A percentile compares a stretch with the other conserved stretches of the same genome.
phyloP scores from a whole-genome alignment of 2,329 filamentous ascomycete genomes.

The Grosmannia huntii region DNA sequence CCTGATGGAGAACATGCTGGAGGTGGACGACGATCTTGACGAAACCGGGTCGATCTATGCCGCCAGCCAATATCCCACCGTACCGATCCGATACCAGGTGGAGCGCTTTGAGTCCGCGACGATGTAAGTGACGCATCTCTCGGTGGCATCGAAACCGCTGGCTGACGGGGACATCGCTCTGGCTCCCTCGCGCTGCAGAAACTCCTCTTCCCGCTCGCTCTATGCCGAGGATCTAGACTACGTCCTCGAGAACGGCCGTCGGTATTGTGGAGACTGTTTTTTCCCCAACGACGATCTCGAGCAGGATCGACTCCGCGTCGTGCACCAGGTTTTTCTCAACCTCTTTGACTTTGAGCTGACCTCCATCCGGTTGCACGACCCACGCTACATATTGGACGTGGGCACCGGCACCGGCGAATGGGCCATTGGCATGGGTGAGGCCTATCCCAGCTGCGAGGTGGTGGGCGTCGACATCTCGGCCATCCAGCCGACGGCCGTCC shows the following conservation, averaged over 20 bases:
- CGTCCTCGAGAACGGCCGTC: constrained; percentile 42
- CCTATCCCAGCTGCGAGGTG: constrained; percentile 40
- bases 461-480: constrained; percentile 47
- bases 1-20: constrained; percentile 5
- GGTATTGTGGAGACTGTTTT: constrained; percentile 46
- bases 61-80: constrained; percentile 25
- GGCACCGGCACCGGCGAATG: constrained; percentile 45
- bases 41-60: constrained; percentile 28
- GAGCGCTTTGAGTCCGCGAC: constrained; percentile 24
- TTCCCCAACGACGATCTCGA: constrained; percentile 49
- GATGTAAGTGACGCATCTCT: constrained; percentile 23
- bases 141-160: too few species aligned
- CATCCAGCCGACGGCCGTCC: constrained; percentile 42
- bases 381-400: constrained; percentile 39
- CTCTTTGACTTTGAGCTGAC: constrained; percentile 20
- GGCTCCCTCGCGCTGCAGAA: too few species aligned
- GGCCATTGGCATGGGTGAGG: constrained; percentile 40
- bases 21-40: constrained; percentile 14
- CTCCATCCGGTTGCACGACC: constrained; percentile 22
- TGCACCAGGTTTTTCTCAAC: constrained; percentile 21
- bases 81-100: constrained; percentile 21
- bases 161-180: too few species aligned
- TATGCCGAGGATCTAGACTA: constrained; percentile 30
- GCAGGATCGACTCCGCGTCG: constrained; percentile 22
- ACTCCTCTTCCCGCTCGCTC: constrained; percentile 19